Conservation (phyloP, 805 yeast genomes). For the Hermanozyma aechmeae region DNA sequence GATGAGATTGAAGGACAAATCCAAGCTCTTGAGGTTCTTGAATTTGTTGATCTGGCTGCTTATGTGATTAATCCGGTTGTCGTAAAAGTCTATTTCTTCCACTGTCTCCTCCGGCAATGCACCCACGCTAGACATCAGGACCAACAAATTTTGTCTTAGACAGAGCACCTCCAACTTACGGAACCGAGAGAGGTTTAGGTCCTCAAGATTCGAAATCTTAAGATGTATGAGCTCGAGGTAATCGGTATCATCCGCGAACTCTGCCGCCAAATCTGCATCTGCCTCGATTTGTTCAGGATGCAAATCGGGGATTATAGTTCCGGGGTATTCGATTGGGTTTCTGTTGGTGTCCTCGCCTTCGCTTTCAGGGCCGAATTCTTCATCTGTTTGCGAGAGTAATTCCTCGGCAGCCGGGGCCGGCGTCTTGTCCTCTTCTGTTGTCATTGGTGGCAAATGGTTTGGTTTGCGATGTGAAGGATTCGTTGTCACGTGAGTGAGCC, state of each 20-base stretch:
- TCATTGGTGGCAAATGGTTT: no score
- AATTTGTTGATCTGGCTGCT: conserved; percentile 60
- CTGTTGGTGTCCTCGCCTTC: conserved; percentile 19
- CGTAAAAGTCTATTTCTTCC: conserved; percentile 82
- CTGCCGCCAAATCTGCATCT: conserved; percentile 56
- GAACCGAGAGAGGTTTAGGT: conserved; percentile 50
- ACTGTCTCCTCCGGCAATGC: conserved; percentile 57
- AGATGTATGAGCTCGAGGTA: conserved; percentile 61
- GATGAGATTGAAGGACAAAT: conserved; percentile 84
- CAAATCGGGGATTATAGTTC: conserved; percentile 35
- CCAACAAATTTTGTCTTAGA: conserved; percentile 75
- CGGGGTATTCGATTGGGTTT: conserved; percentile 33
- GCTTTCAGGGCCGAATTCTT: background rate
- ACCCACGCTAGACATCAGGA: conserved; percentile 44
- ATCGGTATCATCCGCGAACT: conserved; percentile 47
- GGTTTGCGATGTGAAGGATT: no score
- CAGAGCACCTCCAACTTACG: conserved; percentile 49
- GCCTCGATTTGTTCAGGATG: conserved; percentile 51
- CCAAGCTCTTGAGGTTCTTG: conserved; percentile 49
- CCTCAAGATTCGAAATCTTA: conserved; percentile 57
- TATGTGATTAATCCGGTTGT: conserved; percentile 83
- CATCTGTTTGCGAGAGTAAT: background rate
- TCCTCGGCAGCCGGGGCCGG: no score
- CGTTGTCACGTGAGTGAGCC: no score
- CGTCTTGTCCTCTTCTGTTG: no score